Conservation (phyloP, 1,284 basidiomycete genomes). For the Puccinia triticina region DNA sequence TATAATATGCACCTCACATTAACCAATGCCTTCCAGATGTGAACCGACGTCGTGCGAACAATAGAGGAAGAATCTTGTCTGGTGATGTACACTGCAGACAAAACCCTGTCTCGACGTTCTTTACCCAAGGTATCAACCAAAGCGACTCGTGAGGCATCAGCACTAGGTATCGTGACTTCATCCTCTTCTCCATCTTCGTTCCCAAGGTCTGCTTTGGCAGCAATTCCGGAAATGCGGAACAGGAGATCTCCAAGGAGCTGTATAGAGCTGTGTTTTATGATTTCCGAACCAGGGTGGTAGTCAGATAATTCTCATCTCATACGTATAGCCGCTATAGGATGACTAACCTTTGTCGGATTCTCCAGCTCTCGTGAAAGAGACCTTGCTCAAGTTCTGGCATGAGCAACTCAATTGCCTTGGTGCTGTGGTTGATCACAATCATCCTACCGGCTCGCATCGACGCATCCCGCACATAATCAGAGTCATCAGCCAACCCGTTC, state of each 20-base stretch:
- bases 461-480: constrained; percentile 86
- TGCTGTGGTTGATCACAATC: constrained; percentile 95
- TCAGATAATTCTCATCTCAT: not conserved
- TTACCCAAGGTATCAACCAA: constrained; percentile 84
- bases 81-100: constrained; percentile 88
- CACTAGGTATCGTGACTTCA: constrained; percentile 67
- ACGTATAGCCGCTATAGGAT: not conserved
- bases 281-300: not conserved
- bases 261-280: constrained; percentile 67
- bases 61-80: constrained; percentile 89
- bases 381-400: constrained; percentile 92
- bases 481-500: constrained; percentile 85
- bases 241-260: constrained; percentile 92
- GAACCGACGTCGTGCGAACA: constrained; percentile 87
- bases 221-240: constrained; percentile 98
- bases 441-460: constrained; percentile 99
- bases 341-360: constrained; percentile 51
- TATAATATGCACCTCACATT: constrained; percentile 60
- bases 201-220: constrained; percentile 82
- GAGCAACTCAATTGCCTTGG: constrained; percentile 86
- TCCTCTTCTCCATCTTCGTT: constrained; percentile 67
- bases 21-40: constrained; percentile 98
- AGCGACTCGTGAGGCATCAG: constrained; percentile 77
- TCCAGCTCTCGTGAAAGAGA: constrained; percentile 62
- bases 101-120: constrained; percentile 85